Base-by-base conservation (phyloP, 495 filamentous ascomycete genomes). In the Delitschia confertaspora region DNA sequence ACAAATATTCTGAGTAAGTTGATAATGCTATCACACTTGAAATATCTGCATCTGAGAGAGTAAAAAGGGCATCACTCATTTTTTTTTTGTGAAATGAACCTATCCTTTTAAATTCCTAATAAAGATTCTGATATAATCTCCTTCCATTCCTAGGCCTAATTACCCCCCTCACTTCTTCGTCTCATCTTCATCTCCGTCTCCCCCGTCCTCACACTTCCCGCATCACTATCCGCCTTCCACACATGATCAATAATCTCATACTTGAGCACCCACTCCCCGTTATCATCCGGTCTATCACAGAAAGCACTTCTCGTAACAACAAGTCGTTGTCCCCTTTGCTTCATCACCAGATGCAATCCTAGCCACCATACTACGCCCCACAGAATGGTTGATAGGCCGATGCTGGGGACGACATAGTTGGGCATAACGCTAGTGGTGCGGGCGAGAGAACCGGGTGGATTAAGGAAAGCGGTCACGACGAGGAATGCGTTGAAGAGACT, bases 331-430 rank as follows among this genome's bases (percentile, higher is more conserved):
- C 30, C 30, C 17, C 30, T 11, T 10, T 32, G 30, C 17, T 32
- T 32, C 30, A 32, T 32, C 20, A 25, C 36, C 23, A 37, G 19
- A 13, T 41, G 10, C 17, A 42, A 31, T 18, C 39, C 39, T 4
- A 42, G 14, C 25, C 25, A 42, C 39, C 39, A 42, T 7, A 42
- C 13, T 6, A 42, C 30, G 7, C 39, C 39, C 39, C 39, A 42
- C 9, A 42, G 9, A 16, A 31, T 11, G 13, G 21, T 18, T 10
- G 39, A 32, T 11, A 32, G 26, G 13, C 39, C 23, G n/a, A 42
- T 18, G 14, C 6, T 22, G 6, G 39, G 39, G 3, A 42, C 8
- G 24, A 42, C n/a, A n/a, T 18, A 42, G 16, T 23, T 21, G 2
- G 25, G 39, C 8, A 32, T 6, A 5, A 6, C 39, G 5, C 9